Evolutionary conservation across 495 filamentous ascomycete species (phyloP).

Genomic region (Polyplosphaeria fusca): DNA sequence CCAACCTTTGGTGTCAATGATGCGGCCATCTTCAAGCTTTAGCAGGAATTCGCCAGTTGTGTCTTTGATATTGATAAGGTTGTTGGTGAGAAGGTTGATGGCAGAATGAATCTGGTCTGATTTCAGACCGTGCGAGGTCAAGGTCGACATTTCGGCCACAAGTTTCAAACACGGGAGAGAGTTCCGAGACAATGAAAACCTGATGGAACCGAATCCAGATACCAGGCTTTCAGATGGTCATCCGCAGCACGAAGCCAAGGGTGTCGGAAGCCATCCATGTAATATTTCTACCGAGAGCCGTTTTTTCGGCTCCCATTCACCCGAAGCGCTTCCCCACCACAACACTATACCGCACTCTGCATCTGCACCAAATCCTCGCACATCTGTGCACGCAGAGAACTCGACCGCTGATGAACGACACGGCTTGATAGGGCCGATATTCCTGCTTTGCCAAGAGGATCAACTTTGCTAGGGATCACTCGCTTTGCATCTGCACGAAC

Average conservation of each 20-base stretch:
- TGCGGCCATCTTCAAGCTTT: constrained; percentile 61
- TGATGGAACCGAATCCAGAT: too few species aligned
- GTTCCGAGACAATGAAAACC: not conserved
- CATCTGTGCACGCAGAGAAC: not conserved
- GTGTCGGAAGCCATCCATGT: too few species aligned
- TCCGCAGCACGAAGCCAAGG: too few species aligned
- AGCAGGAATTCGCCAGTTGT: constrained; percentile 66
- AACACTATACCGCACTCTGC: not conserved
- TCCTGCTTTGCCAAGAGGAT: not conserved
- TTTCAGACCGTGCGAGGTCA: constrained; percentile 15
- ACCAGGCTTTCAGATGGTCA: too few species aligned
- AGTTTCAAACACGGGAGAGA: not conserved
- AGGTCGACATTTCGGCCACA: constrained; percentile 8
- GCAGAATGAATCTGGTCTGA: constrained; percentile 47
- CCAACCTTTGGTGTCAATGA: constrained; percentile 80
- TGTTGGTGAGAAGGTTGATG: constrained; percentile 61
- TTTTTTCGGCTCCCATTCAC: not conserved
- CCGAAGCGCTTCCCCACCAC: not conserved
- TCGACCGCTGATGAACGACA: not conserved
- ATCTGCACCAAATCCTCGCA: not conserved
- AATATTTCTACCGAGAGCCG: too few species aligned
- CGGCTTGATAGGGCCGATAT: not conserved
- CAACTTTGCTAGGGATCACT: not conserved
- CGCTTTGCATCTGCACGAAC: not conserved
- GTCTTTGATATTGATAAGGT: constrained; percentile 68